phyloP scores from a whole-genome alignment of 768 basidiomycete genomes.

The Termitomyces heimii region DNA sequence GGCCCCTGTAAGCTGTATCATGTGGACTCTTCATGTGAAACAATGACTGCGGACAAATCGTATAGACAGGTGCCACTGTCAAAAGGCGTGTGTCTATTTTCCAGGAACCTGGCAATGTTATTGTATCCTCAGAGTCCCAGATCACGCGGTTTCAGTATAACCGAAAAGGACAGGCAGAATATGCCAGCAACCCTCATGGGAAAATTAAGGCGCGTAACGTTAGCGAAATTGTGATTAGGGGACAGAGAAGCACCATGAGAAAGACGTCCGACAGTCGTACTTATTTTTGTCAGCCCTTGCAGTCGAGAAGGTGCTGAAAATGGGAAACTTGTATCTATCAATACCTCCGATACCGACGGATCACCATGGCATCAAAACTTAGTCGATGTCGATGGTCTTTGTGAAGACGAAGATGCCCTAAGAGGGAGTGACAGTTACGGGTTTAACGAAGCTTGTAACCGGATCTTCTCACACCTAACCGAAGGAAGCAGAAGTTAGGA shows the following conservation, averaged over 20 bases:
- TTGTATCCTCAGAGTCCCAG: not conserved
- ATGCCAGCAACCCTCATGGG: not conserved
- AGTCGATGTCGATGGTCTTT: not conserved
- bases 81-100: not conserved
- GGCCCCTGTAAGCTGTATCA: not conserved
- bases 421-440: not conserved
- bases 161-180: not conserved
- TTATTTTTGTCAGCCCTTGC: not conserved
- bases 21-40: not conserved
- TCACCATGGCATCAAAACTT: not conserved
- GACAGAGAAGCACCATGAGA: not conserved
- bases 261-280: not conserved
- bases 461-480: not conserved
- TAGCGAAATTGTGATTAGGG: not conserved
- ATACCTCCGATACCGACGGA: not conserved
- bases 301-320: not conserved
- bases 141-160: not conserved
- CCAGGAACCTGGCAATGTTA: not conserved
- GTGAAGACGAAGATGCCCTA: not conserved
- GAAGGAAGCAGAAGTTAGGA: not conserved
- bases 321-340: not conserved
- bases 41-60: not conserved
- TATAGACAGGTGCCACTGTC: not conserved
- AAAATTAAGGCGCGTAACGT: not conserved
- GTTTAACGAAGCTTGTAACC: not conserved